Evolutionary conservation across 192 early-diverging fungal genomes (phyloP), one percentile per base, ranked within the genome.

Genomic region (Coemansia erecta): DNA sequence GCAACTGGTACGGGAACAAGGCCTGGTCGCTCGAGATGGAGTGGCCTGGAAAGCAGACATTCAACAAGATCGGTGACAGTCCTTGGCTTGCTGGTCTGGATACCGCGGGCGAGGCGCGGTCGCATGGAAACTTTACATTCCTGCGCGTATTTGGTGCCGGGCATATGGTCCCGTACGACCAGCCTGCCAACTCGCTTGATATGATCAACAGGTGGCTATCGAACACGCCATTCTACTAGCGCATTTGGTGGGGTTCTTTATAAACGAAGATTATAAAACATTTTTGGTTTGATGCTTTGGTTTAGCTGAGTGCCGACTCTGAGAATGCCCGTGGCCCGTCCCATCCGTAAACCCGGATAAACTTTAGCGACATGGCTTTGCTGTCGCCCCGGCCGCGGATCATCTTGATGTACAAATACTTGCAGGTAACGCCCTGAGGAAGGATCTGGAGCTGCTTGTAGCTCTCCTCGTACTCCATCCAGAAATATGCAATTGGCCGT

Each of bases 101-200:
- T 70, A 44, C 63, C 42, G 85, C 77, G 24, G 86, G 85, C 22
- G 88, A 92, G 63, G 83, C 89, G 11, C 86, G 93, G 22, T 67
- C 73, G 1, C 81, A 76, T 48, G 82, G 86, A 51, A 82, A 81
- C 46, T 85, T 99, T 52, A 85, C 93, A 31, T 99, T 92, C 80
- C 68, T 99, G 55, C 85, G 87, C 18, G 84, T 92, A 11, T 94
- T 86, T 76, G 89, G 85, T 53, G 93, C 90, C 42, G 93, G 96
- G 2, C 92, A 94, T 48, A 94, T 94, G 92, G 84, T 84, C 11
- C 95, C 95, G 18, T 93, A 94, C 65, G 95, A 98, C 74, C 90
- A 94, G 81, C 90, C 92, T 44, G 83, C 81, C 53, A 84, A 83
- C 66, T 82, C 85, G 37, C 71, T 88, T 28, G 93, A 93, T 77